A percentile compares a stretch with the other conserved stretches of the same genome.
phyloP scores from a whole-genome alignment of 768 basidiomycete species.

The Leccinum barrowsii region DNA sequence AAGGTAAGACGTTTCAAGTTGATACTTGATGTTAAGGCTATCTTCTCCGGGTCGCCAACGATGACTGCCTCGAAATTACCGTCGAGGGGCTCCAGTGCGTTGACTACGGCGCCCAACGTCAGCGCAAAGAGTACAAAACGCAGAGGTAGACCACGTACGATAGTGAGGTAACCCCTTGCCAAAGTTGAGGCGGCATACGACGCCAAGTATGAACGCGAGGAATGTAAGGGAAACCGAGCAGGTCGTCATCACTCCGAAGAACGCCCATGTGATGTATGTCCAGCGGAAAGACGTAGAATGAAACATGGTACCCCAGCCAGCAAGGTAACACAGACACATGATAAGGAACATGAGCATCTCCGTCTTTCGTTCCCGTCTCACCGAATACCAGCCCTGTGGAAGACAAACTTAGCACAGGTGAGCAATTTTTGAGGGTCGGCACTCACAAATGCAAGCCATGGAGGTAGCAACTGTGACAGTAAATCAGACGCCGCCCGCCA shows the following conservation, averaged over 20 bases:
- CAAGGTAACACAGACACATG: conserved; percentile 57
- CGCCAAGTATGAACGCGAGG: conserved; percentile 54
- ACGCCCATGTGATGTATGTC: conserved; percentile 70
- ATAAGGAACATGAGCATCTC: conserved; percentile 63
- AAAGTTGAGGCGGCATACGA: conserved; percentile 71
- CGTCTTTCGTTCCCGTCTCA: conserved; percentile 59
- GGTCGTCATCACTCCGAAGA: conserved; percentile 64
- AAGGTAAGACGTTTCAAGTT: conserved; percentile 38
- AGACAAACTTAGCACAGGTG: background rate
- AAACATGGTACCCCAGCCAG: conserved; percentile 73
- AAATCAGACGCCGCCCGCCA: background rate
- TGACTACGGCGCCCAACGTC: conserved; percentile 39
- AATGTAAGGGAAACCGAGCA: conserved; percentile 57
- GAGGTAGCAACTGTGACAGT: conserved; percentile 50
- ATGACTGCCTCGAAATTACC: conserved; percentile 37
- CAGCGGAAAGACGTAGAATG: conserved; percentile 68
- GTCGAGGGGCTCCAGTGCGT: conserved; percentile 48
- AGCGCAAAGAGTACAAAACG: background rate
- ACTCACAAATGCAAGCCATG: conserved; percentile 63
- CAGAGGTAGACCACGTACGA: conserved; percentile 41
- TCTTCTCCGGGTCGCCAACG: conserved; percentile 47
- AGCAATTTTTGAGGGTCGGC: background rate
- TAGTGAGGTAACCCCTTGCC: conserved; percentile 69
- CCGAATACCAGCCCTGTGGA: conserved; percentile 68
- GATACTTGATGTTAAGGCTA: conserved; percentile 57